Evolutionary conservation across 2,329 filamentous ascomycete genomes (phyloP), one percentile per base, ranked within the genome.

Genomic region (Monilinia fructigena): DNA sequence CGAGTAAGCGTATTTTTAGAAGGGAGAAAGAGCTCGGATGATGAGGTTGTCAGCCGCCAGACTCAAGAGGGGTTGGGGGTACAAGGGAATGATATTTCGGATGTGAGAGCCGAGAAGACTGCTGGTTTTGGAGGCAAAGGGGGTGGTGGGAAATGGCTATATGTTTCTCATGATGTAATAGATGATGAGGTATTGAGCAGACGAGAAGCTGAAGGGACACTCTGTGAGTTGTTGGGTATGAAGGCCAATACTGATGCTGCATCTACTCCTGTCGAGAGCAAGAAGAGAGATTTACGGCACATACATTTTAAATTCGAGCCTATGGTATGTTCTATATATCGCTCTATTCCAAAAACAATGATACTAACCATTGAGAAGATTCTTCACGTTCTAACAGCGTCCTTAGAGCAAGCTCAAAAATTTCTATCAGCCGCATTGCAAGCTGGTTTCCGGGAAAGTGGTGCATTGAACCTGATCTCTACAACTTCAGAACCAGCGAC

Each of bases 281-380:
- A 40, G 4, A 47, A 20, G n/a, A 62, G 40, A n/a, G 69, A 68
- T 47, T 63, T 60, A n/a, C 81, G 84, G 74, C 78, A 85, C 77
- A 83, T 97, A 61, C 92, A 94, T 77, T 91, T 97, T 79, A 95
- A 96, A 78, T 97, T 96, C 75, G 93, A 97, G 77, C 92, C 93
- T 5, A 93, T 97, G 92, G 93, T 96, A 83, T 76, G 87, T 71
- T 40, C 38, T 42, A 12, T 35, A 35, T 1, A 28, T 4, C 38
- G 7, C 56, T 35, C 11, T 52, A 50, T 3, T 35, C 53, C 16
- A 5, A 4, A n/a, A 18, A 1, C 11, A 23, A 16, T 4, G 3
- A 31, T 11, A 38, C 38, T 66, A 20, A 66, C 3, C 2, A 11
- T 7, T 11, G 40, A 45, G 23, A 69, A 96, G 93, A 97, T 97